phyloP scores from a whole-genome alignment of 129 eudicot genomes.

The Pittosporum tobira region DNA sequence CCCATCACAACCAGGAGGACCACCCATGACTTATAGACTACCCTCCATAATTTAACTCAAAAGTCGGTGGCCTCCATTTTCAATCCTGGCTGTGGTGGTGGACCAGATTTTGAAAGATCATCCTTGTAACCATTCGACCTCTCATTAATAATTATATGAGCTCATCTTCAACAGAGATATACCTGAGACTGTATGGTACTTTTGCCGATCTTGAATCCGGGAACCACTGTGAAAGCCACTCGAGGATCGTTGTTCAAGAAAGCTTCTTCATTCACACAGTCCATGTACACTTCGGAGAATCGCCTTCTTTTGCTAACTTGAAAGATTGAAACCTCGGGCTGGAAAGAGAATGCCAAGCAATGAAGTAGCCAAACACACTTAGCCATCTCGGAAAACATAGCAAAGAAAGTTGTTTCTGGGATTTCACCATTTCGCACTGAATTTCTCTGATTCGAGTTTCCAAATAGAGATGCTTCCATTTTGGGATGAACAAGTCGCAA shows the following conservation, averaged over 20 bases:
- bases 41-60: slow-evolving; percentile 15
- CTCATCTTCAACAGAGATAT: slow-evolving; percentile 33
- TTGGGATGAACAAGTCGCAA: slow-evolving; percentile 51
- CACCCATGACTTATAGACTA: slow-evolving; percentile 16
- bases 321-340: slow-evolving; percentile 48
- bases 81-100: slow-evolving; percentile 12
- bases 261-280: slow-evolving; percentile 55
- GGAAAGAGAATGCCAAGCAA: slow-evolving; percentile 56
- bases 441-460: slow-evolving; percentile 44
- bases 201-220: slow-evolving; percentile 72
- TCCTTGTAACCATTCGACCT: not conserved
- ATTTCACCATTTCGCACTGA: slow-evolving; percentile 31
- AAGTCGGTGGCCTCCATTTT: slow-evolving; percentile 8
- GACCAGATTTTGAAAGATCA: slow-evolving; percentile 5
- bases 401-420: slow-evolving; percentile 59
- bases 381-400: slow-evolving; percentile 56
- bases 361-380: slow-evolving; percentile 68
- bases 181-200: slow-evolving; percentile 73
- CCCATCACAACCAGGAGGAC: slow-evolving; percentile 15
- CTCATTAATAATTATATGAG: not conserved
- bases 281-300: slow-evolving; percentile 83
- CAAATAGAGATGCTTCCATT: slow-evolving; percentile 68
- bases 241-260: slow-evolving; percentile 33
- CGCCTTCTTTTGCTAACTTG: slow-evolving; percentile 46
- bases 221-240: slow-evolving; percentile 73